Evolutionary conservation across 2,329 filamentous ascomycete genomes (phyloP).

Genomic region (Colletotrichum simmondsii): DNA sequence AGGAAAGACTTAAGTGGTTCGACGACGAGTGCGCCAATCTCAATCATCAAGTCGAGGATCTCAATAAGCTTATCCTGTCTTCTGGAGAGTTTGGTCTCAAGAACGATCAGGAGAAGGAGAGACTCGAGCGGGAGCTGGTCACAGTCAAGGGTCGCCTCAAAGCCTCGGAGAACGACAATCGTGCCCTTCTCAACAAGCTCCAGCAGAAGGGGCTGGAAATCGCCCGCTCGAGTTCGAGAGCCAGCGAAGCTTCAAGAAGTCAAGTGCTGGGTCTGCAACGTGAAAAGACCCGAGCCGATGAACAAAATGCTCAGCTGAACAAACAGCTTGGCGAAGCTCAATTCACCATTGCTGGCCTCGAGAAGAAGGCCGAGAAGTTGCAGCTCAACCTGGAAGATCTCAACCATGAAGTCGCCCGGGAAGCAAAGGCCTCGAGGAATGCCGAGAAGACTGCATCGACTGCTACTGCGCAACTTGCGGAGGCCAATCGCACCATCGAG

Average conservation of each 20-base stretch:
- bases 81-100: constrained; percentile 90
- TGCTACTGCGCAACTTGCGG: constrained; percentile 84
- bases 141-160: constrained; percentile 90
- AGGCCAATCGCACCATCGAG: constrained; percentile 89
- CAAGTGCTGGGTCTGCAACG: constrained; percentile 81
- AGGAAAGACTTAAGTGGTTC: constrained; percentile 80
- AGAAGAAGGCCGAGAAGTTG: constrained; percentile 95
- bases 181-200: constrained; percentile 93
- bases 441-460: constrained; percentile 90
- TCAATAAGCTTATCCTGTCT: constrained; percentile 88
- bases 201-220: constrained; percentile 98
- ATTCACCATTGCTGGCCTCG: constrained; percentile 81
- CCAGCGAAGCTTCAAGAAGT: constrained; percentile 83
- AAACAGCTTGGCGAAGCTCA: constrained; percentile 90
- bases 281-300: constrained; percentile 85
- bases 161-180: constrained; percentile 96
- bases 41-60: constrained; percentile 81
- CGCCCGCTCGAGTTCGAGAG: constrained; percentile 87
- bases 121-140: constrained; percentile 88
- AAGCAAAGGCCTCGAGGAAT: constrained; percentile 89
- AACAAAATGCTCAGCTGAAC: constrained; percentile 82
- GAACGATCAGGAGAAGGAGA: constrained; percentile 93
- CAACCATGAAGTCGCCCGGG: constrained; percentile 89
- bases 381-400: constrained; percentile 89
- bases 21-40: constrained; percentile 83